Evolutionary conservation across 331 rosid species (phyloP).

Genomic region (Malus hybrid): DNA sequence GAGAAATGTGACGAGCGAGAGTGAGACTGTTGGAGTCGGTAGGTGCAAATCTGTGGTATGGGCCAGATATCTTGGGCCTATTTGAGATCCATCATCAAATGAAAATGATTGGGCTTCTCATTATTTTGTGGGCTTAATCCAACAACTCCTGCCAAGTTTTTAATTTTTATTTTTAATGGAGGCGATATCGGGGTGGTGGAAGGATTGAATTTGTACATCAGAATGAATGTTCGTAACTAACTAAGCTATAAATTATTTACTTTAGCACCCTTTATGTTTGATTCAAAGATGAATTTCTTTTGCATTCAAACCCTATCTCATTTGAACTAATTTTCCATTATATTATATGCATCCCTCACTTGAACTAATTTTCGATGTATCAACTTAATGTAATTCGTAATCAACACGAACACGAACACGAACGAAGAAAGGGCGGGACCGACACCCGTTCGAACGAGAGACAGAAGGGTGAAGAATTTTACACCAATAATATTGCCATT

Average conservation of each 20-base stretch:
- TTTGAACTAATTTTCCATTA: too few species aligned
- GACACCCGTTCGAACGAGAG: slow-evolving; percentile 18
- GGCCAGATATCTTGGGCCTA: neutral
- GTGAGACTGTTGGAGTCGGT: neutral
- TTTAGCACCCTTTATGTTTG: too few species aligned
- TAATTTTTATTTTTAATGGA: too few species aligned
- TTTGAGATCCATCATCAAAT: too few species aligned
- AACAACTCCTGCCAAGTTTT: neutral
- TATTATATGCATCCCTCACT: too few species aligned
- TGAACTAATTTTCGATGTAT: too few species aligned
- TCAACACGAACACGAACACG: too few species aligned
- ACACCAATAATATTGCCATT: slow-evolving; percentile 32
- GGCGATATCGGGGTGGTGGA: accelerated
- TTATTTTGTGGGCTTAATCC: neutral
- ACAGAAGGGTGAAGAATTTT: slow-evolving; percentile 17
- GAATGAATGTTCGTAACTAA: too few species aligned
- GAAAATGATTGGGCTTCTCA: too few species aligned
- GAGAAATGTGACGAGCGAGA: neutral
- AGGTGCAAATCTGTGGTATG: neutral
- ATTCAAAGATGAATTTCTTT: too few species aligned
- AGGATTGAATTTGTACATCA: too few species aligned
- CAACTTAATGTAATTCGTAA: slow-evolving; percentile 2
- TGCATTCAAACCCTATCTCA: neutral
- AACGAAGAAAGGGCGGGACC: slow-evolving; percentile 1
- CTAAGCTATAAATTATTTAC: too few species aligned